Base-by-base conservation (phyloP, 2,329 filamentous ascomycete genomes). In the Calcarisporium arbuscula region DNA sequence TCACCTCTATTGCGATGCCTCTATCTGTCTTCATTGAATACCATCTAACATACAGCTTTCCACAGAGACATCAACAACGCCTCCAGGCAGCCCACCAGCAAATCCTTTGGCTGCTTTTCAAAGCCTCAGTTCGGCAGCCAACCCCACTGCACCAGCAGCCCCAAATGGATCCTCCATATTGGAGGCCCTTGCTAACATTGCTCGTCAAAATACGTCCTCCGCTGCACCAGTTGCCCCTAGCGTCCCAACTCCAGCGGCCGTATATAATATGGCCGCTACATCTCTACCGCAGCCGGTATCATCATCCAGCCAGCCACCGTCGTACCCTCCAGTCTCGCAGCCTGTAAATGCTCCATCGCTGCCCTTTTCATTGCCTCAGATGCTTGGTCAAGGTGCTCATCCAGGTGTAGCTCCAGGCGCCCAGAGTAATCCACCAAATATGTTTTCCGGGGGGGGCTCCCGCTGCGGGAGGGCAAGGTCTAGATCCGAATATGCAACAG, bases 131-230 rank as follows among this genome's bases (percentile, higher is more conserved):
- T 42, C 46, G 18, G 49, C 51, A 35, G 52, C 51, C 26, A 46
- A 62, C 35, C 57, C 57, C 34, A 51, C 65, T 21, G 64, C 70
- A 17, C 53, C 57, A 7, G 47, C 53, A 42, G 58, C 70, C 37
- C 70, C 67, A 28, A 61, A 56, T 36, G 60, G 67, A 42, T 60
- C 66, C 41, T 81, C 78, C 45, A 88, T 92, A 48, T 70, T 89
- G 60, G 83, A 85, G 56, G 82, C 82, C 28, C 72, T 92, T 43
- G 83, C 85, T 44, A 85, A 85, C 52, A 83, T 92, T 62, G 83
- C 84, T 25, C 82, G 84, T 45, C 82, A 86, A 58, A 87, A 80
- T 56, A 74, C 69, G 23, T 64, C 65, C 16, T 64, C 65, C 16
- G 59, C 67, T 35, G 59, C 65, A 33, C 60, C 69, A 33, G 57